Evolutionary conservation across 208 protist genomes (phyloP).

Genomic region (Leishmania amazonensis): DNA sequence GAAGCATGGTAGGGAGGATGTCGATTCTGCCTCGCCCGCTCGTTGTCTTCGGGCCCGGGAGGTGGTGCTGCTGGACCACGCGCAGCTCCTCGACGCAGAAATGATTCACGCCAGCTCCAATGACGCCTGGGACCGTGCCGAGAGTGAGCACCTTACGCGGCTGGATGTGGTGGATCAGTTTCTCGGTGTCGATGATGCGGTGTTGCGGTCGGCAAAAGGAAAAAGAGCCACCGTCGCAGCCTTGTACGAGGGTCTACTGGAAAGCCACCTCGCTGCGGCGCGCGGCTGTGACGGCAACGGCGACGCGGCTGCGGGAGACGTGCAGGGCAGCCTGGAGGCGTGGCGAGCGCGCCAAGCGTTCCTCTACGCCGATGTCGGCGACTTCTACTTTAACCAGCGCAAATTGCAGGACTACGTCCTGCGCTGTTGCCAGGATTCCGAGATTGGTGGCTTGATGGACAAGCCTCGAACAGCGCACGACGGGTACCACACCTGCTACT

Average conservation of each 20-base stretch:
- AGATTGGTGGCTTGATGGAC: slow-evolving; percentile 82
- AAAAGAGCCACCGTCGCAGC: not conserved
- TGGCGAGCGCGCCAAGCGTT: slow-evolving; percentile 23
- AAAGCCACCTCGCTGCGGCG: not conserved
- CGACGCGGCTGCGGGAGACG: not conserved
- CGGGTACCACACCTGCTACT: slow-evolving; percentile 93
- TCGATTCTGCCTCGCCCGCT: not conserved
- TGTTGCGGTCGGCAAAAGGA: slow-evolving; percentile 1
- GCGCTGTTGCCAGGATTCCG: slow-evolving; percentile 59
- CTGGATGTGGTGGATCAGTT: slow-evolving; percentile 38
- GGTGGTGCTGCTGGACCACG: slow-evolving; percentile 67
- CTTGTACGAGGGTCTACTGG: slow-evolving; percentile 19
- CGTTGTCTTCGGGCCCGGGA: slow-evolving; percentile 49
- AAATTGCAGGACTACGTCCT: slow-evolving; percentile 86
- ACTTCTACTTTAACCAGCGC: slow-evolving; percentile 78
- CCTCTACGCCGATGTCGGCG: slow-evolving; percentile 55
- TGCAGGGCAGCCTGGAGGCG: not conserved
- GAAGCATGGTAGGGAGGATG: not conserved
- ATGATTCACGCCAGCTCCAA: slow-evolving; percentile 13
- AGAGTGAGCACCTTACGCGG: slow-evolving; percentile 28
- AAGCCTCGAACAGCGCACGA: slow-evolving; percentile 81
- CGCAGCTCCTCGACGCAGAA: slow-evolving; percentile 60
- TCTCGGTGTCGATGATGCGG: slow-evolving; percentile 35
- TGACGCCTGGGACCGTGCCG: slow-evolving; percentile 43
- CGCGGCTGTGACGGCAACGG: not conserved